Evolutionary conservation across 1,139 yeast species (phyloP), one percentile per base, ranked within the genome.

Genomic region (Yamadazyma conglobata): DNA sequence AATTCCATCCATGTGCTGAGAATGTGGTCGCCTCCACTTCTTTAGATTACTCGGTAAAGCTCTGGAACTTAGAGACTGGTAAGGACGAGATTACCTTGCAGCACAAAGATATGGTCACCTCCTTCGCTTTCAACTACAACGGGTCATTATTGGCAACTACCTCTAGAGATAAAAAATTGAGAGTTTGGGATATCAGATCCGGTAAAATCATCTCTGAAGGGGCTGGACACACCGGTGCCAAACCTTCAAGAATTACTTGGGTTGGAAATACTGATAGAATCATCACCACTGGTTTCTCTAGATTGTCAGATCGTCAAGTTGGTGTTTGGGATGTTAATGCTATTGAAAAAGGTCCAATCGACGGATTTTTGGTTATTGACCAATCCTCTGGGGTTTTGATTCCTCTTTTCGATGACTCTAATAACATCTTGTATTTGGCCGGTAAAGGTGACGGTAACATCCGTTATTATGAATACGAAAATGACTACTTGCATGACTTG

Each of bases 401-500:
- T 72, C 98, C 98, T 15, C 74, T 82, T 50, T 93, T 67, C 52
- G 99, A 91, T 52, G 83, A 77, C 24, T 76, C 84, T 24, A 87
- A 86, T 32, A 76, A 80, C 37, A 77, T 89, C 36, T 68, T 93
- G 40, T 91, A 83, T 54, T 67, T 91, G 42, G 97, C 95, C 21
- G 98, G 98, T 46, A 91, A 91, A 58, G 99, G 98, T 55, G 98
- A 91, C 56, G 97, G 98, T 50, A 91, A 91, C 56, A 87, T 91
- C 52, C 85, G 96, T 50, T 89, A 89, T 60, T 88, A 68, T 52
- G 97, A 91, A 60, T 86, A 73, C 53, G 85, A 79, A 43, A 78
- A 83, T 46, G 97, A 91, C 50, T 81, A 77, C 45, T 68, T 91
- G 39, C 78, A 69, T 58, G 88, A 85, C 44, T 64, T 91, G 40